Evolutionary conservation across 148 eudicot genomes (phyloP).

Genomic region (Polygonum maritimum): DNA sequence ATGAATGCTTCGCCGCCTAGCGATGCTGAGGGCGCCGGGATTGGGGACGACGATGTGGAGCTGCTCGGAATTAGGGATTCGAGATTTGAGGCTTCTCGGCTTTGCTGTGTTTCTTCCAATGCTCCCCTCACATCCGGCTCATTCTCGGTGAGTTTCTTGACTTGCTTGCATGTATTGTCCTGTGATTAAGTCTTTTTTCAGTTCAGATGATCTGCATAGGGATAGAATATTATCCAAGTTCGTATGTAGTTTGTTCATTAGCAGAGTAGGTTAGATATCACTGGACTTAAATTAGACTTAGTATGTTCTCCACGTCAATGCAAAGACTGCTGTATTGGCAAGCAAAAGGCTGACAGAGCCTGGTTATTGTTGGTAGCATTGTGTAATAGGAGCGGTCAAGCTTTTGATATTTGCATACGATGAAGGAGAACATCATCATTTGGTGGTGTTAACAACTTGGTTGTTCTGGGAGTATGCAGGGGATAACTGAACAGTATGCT

Average conservation of each 20-base stretch:
- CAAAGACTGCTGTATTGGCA: neutral
- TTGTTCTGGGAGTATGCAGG: neutral
- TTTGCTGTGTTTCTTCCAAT: conserved; percentile 9
- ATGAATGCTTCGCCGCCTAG: conserved; percentile 36
- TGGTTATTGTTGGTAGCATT: neutral
- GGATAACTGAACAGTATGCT: neutral
- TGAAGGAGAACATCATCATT: neutral
- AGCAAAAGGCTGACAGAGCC: neutral
- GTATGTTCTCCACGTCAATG: neutral
- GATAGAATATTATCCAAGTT: neutral
- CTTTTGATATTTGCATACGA: neutral
- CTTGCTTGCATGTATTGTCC: neutral
- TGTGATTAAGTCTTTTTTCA: neutral
- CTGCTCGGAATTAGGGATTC: neutral
- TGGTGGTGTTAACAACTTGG: neutral
- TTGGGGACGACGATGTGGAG: conserved; percentile 3
- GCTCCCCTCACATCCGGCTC: conserved; percentile 1
- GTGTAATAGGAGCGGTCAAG: neutral
- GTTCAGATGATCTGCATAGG: neutral
- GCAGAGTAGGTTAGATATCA: neutral
- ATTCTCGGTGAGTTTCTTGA: conserved; percentile 13
- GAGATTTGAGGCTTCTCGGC: conserved; percentile 22
- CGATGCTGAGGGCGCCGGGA: conserved; percentile 22
- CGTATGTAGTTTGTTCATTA: neutral
- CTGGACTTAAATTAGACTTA: neutral